Percentiles rank a stretch among this genome's conserved stretches.
phyloP scores from a whole-genome alignment of 805 yeast genomes.

The Candida jianshihensis region DNA sequence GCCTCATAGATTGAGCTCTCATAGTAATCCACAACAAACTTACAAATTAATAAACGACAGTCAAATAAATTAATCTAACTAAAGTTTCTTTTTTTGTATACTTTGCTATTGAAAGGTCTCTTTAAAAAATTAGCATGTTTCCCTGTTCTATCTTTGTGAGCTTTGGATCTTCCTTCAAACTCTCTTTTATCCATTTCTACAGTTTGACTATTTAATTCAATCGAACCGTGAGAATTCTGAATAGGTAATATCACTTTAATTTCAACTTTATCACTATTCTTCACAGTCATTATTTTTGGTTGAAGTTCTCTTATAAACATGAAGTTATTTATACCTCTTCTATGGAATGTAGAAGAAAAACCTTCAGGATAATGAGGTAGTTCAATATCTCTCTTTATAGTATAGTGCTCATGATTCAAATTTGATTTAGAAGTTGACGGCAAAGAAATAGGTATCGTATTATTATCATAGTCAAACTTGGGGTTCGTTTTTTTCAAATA shows the following conservation, averaged over 20 bases:
- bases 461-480: too few relatives aligned
- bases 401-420: too few relatives aligned
- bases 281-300: slow-evolving; percentile 36
- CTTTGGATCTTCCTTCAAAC: slow-evolving; percentile 27
- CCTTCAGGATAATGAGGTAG: slow-evolving; percentile 37
- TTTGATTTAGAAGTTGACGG: too few relatives aligned
- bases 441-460: too few relatives aligned
- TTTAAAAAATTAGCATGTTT: background rate
- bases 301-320: slow-evolving; percentile 46
- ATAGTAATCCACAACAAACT: too few relatives aligned
- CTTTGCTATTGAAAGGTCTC: too few relatives aligned
- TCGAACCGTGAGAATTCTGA: slow-evolving; percentile 10
- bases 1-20: too few relatives aligned
- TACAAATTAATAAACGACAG: too few relatives aligned
- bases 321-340: slow-evolving; percentile 40
- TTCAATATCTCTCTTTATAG: too few relatives aligned
- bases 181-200: slow-evolving; percentile 37
- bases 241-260: slow-evolving; percentile 15
- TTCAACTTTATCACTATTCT: slow-evolving; percentile 32
- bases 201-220: slow-evolving; percentile 31
- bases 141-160: background rate
- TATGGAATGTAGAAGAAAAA: slow-evolving; percentile 42
- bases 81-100: too few relatives aligned
- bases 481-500: too few relatives aligned
- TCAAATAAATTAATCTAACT: too few relatives aligned